Base-by-base conservation (phyloP, 2,329 filamentous ascomycete genomes). In the Microcyclospora tardicrescens region DNA sequence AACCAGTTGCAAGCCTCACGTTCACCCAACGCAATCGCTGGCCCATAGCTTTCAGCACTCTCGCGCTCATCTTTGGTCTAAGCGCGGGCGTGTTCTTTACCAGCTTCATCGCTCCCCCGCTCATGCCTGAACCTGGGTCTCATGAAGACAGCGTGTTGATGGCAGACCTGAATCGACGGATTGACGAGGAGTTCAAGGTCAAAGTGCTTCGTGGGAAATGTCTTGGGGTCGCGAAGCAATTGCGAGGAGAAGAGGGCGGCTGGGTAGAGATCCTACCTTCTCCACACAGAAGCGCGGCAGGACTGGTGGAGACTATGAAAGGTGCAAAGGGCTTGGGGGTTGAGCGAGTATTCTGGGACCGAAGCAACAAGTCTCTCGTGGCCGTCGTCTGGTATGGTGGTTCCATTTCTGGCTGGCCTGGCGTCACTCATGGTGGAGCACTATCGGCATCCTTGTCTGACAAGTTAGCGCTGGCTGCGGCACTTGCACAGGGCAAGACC, bases 381-480 rank as follows among this genome's bases (percentile, higher is more conserved):
- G 72, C 68, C 36, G 67, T 86, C n/a, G 64, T 86, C 4, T 81
- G 70, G 65, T 69, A 86, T 38, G 83, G 82, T 6, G 58, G 65
- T n/a, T 72, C 66, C 1, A 54, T 80, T 14, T 65, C 70, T 35
- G 81, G 83, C 3, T 87, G 80, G 79, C 81, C 81, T 1, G 71
- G 72, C 10, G 66, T 82, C 31, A 75, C 77, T 37, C 82, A 89
- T 61, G 82, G 82, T 39, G 82, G 82, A 11, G 66, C 71, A 6
- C 67, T 82, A 35, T 79, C 77, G 6, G 84, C 77, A 1, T 58
- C 83, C 3, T 60, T 86, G 29, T 74, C 83, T 56, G 82, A 86
- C 63, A 72, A 70, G 37, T 66, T 84, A 44, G 75, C 76, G n/a
- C 67, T 79, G 33, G 77, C 74, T 69, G 73, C 50, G 61, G 79